These are phyloP conservation scores for Orbilia blumenaviensis DNA, from an alignment of 2,329 filamentous ascomycete genomes.

Conservation along the genomic window DNA sequence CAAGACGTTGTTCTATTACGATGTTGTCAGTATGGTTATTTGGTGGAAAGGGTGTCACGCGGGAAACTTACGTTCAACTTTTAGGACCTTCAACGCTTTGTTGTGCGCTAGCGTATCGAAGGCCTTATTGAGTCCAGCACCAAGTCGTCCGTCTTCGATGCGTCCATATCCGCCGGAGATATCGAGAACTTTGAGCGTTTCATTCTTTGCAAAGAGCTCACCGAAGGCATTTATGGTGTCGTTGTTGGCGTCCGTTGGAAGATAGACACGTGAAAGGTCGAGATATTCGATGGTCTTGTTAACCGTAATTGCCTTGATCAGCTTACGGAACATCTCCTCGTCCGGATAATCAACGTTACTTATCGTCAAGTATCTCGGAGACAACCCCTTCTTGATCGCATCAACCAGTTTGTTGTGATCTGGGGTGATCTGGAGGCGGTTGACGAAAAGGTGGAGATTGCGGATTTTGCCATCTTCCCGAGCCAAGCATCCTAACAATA, in stretches of 20 bases:
- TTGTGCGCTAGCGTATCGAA: conserved; percentile 73
- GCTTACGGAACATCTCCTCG: conserved; percentile 71
- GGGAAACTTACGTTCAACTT: conserved; percentile 66
- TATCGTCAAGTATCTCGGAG: conserved; percentile 73
- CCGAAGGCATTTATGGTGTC: conserved; percentile 73
- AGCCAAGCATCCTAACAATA: conserved; percentile 72
- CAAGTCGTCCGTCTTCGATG: conserved; percentile 75
- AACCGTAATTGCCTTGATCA: conserved; percentile 70
- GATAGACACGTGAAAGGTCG: conserved; percentile 75
- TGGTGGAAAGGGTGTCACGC: background rate
- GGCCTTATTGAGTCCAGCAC: conserved; percentile 73
- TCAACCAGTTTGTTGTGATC: conserved; percentile 66
- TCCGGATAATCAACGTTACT: conserved; percentile 75
- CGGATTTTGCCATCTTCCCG: conserved; percentile 65
- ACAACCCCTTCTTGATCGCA: conserved; percentile 66
- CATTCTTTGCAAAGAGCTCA: conserved; percentile 73
- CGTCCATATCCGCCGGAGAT: conserved; percentile 77
- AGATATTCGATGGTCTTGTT: conserved; percentile 72
- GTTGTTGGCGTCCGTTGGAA: conserved; percentile 74
- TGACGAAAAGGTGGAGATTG: conserved; percentile 71
- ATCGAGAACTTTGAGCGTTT: conserved; percentile 72
- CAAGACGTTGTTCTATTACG: conserved; percentile 69
- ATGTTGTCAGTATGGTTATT: background rate
- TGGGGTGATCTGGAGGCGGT: conserved; percentile 50
- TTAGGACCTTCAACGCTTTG: conserved; percentile 69